Conservation (phyloP, 495 filamentous ascomycete species). For the Hypoxylon fuscum region DNA sequence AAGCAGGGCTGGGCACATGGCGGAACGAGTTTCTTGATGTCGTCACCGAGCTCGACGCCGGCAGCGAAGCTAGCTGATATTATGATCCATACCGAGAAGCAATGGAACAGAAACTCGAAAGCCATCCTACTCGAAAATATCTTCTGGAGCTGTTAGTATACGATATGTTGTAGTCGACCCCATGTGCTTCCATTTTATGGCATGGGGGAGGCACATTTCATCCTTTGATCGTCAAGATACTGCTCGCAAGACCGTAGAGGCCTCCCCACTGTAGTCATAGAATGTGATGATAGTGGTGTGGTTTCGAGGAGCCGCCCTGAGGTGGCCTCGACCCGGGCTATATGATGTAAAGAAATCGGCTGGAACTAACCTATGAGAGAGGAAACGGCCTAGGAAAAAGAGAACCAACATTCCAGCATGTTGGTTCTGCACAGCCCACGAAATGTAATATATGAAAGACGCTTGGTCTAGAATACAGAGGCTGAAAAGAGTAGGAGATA, state of each 20-base stretch:
- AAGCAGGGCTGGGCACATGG: constrained; percentile 71
- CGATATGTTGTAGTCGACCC: constrained; percentile 25
- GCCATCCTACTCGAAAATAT: constrained; percentile 57
- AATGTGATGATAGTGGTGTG: constrained; percentile 16
- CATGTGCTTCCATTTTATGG: constrained; percentile 27
- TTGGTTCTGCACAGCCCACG: constrained; percentile 42
- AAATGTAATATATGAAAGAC: constrained; percentile 37
- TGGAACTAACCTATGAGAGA: constrained; percentile 47
- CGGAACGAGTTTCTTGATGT: constrained; percentile 64
- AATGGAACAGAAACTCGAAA: constrained; percentile 44
- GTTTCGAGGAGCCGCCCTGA: constrained; percentile 21
- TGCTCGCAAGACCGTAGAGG: constrained; percentile 27
- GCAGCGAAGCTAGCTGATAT: constrained; percentile 38
- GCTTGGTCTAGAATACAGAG: constrained; percentile 30
- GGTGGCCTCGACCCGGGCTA: constrained; percentile 33
- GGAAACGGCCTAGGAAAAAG: constrained; percentile 45
- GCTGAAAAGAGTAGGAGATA: constrained; percentile 31
- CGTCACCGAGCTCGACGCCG: constrained; percentile 49
- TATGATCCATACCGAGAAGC: constrained; percentile 50
- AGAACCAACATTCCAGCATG: constrained; percentile 53
- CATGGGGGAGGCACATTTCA: constrained; percentile 30
- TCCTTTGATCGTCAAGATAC: constrained; percentile 29
- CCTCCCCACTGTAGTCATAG: constrained; percentile 18
- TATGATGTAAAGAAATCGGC: constrained; percentile 29
- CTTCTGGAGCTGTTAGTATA: constrained; percentile 45